Percentiles rank a stretch among this genome's conserved stretches.
Evolutionary conservation across 2,329 filamentous ascomycete genomes (phyloP).

Genomic region (Penicillium sp.): DNA sequence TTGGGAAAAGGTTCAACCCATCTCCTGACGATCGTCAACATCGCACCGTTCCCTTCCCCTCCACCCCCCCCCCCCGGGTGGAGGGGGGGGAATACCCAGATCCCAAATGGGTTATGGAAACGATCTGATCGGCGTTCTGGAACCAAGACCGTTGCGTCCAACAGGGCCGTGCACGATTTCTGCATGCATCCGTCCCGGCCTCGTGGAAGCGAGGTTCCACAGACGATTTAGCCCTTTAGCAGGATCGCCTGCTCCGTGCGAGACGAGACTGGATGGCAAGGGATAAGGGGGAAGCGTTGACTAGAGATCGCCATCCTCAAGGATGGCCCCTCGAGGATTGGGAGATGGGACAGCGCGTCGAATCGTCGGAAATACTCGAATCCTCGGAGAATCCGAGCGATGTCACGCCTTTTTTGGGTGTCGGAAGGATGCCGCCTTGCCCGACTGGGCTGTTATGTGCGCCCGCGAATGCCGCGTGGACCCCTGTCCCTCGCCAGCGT

Average conservation of each 20-base stretch:
- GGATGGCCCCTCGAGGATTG: too few relatives aligned
- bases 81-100: not conserved
- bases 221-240: conserved; percentile 12
- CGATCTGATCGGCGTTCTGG: conserved; percentile 26
- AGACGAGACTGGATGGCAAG: conserved; percentile 1
- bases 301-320: too few relatives aligned
- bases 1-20: too few relatives aligned
- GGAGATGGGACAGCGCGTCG: too few relatives aligned
- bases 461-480: too few relatives aligned
- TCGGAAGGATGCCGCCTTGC: not conserved
- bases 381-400: too few relatives aligned
- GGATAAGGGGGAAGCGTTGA: not conserved
- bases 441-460: not conserved
- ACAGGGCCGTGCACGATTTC: conserved; percentile 20
- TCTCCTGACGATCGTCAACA: too few relatives aligned
- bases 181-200: conserved; percentile 21
- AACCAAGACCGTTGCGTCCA: conserved; percentile 15
- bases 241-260: conserved; percentile 25
- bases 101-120: conserved; percentile 4
- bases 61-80: too few relatives aligned
- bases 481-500: conserved; percentile 5
- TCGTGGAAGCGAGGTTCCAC: conserved; percentile 29
- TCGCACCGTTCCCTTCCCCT: too few relatives aligned
- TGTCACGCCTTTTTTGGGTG: not conserved
- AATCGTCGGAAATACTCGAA: too few relatives aligned